Evolutionary conservation across 2,329 filamentous ascomycete species (phyloP).

Genomic region (Fusarium brachygibbosum): DNA sequence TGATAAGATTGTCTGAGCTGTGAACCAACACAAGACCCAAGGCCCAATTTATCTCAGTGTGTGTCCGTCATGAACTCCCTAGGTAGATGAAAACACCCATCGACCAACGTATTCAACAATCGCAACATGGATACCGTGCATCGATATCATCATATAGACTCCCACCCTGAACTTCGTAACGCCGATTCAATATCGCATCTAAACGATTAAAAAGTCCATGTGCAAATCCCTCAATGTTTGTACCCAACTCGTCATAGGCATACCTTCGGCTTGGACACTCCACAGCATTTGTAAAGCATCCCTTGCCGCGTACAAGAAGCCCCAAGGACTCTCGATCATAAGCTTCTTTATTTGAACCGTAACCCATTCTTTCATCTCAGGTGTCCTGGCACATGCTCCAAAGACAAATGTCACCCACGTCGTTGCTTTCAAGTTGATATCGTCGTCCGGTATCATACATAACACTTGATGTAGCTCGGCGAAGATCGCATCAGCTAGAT

Average conservation of each 20-base stretch:
- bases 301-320: conserved; percentile 62
- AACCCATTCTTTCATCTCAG: conserved; percentile 62
- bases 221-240: conserved; percentile 58
- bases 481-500: conserved; percentile 55
- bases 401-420: conserved; percentile 70
- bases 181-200: conserved; percentile 37
- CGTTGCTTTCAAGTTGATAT: conserved; percentile 68
- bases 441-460: conserved; percentile 61
- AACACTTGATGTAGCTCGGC: conserved; percentile 63
- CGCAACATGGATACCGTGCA: background rate
- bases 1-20: too few species aligned
- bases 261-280: conserved; percentile 54
- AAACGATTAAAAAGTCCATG: conserved; percentile 59
- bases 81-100: too few species aligned
- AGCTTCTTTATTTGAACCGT: conserved; percentile 60
- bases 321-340: conserved; percentile 61
- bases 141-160: too few species aligned
- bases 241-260: conserved; percentile 57
- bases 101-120: too few species aligned
- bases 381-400: conserved; percentile 64
- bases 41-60: too few species aligned
- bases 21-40: too few species aligned
- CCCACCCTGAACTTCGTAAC: too few species aligned
- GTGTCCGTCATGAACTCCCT: too few species aligned
- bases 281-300: conserved; percentile 62